Conservation (phyloP, 2,329 filamentous ascomycete species). For the Fusarium duplospermum region DNA sequence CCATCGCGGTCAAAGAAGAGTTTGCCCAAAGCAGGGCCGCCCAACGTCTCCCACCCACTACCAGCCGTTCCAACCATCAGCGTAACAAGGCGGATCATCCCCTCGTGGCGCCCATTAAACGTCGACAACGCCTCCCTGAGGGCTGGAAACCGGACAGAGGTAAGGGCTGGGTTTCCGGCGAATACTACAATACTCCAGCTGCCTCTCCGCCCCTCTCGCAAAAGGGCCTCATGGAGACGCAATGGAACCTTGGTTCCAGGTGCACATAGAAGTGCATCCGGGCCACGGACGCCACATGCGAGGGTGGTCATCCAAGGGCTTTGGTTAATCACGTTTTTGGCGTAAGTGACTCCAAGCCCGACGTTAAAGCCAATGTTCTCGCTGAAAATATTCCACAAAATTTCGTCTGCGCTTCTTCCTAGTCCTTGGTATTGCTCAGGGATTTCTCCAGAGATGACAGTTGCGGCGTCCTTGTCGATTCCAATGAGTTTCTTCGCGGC, state of each 20-base stretch:
- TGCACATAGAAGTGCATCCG: not conserved
- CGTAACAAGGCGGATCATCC: too few species aligned
- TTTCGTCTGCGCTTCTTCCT: not conserved
- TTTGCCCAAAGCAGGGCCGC: too few species aligned
- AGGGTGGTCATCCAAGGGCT: not conserved
- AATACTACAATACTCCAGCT: not conserved
- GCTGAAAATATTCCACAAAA: not conserved
- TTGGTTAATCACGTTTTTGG: not conserved
- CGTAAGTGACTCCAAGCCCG: constrained; percentile 69
- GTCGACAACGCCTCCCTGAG: too few species aligned
- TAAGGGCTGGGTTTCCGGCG: too few species aligned
- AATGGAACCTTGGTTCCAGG: not conserved
- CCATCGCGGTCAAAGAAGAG: too few species aligned
- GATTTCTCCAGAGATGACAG: constrained; percentile 54
- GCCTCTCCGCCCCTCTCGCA: not conserved
- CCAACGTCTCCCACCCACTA: too few species aligned
- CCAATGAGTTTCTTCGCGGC: constrained; percentile 53
- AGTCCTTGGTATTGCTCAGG: constrained; percentile 51
- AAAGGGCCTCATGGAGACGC: not conserved
- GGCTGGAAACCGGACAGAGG: too few species aligned
- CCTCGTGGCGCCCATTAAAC: too few species aligned
- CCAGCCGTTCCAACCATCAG: too few species aligned
- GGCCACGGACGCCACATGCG: not conserved
- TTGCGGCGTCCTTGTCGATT: constrained; percentile 54
- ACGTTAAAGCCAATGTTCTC: constrained; percentile 65